phyloP scores from a whole-genome alignment of 2,329 filamentous ascomycete species.

The Geoglossum cookeanum region DNA sequence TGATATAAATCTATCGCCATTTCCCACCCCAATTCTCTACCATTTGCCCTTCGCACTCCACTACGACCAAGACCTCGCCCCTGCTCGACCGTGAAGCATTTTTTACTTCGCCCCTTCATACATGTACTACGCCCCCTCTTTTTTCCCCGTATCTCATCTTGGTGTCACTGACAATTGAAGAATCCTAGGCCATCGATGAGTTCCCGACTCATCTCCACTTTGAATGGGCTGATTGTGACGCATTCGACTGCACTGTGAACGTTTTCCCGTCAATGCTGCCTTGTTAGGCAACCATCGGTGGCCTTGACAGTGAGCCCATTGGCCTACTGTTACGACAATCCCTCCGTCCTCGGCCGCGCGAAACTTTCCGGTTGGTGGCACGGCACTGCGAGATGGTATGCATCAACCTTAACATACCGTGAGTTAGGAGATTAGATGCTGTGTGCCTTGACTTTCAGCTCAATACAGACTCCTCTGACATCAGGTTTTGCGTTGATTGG shows the following conservation, averaged over 20 bases:
- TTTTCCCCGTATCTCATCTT: constrained; percentile 1
- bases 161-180: neutral
- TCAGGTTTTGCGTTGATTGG: constrained; percentile 1
- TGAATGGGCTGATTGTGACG: neutral
- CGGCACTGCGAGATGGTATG: neutral
- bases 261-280: neutral
- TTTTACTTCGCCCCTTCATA: constrained; percentile 1
- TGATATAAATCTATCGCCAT: neutral
- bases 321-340: neutral
- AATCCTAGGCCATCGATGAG: constrained; percentile 1
- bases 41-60: neutral
- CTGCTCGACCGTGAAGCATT: neutral
- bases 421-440: neutral
- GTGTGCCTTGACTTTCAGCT: neutral
- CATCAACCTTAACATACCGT: neutral
- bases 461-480: neutral
- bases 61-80: neutral
- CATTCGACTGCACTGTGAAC: neutral
- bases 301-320: neutral
- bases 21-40: constrained; percentile 1
- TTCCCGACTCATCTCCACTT: neutral
- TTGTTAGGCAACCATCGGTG: neutral
- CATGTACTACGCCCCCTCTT: neutral
- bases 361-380: constrained; percentile 1
- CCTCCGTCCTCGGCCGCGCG: neutral